Conservation (phyloP, 106 monocot genomes). For the Phalaenopsis equestris region DNA sequence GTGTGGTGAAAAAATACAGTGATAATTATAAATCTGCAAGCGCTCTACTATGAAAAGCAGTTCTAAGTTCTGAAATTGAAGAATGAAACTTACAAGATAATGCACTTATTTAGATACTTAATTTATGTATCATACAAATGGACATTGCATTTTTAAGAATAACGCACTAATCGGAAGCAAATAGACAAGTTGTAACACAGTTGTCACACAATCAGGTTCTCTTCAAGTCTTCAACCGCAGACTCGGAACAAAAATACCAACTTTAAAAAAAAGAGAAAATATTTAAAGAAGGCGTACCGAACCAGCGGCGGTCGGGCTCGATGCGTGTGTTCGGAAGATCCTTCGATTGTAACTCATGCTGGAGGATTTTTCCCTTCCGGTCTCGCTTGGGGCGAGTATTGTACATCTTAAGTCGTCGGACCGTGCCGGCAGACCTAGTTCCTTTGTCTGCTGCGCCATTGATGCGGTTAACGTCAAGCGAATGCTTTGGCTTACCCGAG, state of each 20-base stretch:
- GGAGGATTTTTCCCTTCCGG: conserved; percentile 63
- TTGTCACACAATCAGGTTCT: neutral
- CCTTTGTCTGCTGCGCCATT: conserved; percentile 51
- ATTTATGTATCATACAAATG: conserved; percentile 1
- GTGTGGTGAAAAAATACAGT: no score
- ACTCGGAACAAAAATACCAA: neutral
- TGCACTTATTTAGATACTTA: neutral
- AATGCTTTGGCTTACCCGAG: conserved; percentile 95
- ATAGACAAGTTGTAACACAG: neutral
- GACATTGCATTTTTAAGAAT: neutral
- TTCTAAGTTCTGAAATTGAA: neutral
- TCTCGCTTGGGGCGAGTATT: conserved; percentile 65
- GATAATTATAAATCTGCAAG: no score
- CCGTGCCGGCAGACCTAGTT: conserved; percentile 57
- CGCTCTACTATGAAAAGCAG: neutral
- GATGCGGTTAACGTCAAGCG: conserved; percentile 85
- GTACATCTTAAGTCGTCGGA: conserved; percentile 94
- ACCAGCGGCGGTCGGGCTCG: conserved; percentile 92
- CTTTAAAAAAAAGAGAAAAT: neutral
- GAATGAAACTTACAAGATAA: neutral
- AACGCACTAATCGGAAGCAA: neutral
- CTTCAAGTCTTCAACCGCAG: neutral
- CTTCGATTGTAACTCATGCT: conserved; percentile 80
- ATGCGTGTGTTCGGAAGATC: conserved; percentile 86
- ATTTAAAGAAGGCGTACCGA: conserved; percentile 33